Conservation (phyloP, 257 asterid species). For the Schizonepeta tenuifolia region DNA sequence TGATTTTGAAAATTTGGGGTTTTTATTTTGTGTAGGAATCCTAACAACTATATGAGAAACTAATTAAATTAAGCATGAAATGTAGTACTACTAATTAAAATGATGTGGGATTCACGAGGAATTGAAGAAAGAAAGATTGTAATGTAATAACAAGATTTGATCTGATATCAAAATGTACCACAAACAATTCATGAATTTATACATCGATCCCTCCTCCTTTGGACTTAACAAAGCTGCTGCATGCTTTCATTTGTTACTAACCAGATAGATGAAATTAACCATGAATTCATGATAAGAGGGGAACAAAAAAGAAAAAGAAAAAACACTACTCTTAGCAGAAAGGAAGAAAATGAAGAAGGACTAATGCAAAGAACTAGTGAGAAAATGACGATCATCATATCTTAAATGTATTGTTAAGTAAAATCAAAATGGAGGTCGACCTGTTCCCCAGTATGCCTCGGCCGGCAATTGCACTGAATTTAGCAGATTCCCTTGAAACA, state of each 20-base stretch:
- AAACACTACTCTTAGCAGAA: conserved; percentile 18
- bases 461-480: conserved; percentile 72
- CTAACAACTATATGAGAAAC: not conserved
- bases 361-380: conserved; percentile 30
- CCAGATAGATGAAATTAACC: conserved; percentile 29
- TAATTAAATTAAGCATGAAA: not conserved
- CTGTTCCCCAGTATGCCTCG: conserved; percentile 81
- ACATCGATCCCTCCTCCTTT: conserved; percentile 31
- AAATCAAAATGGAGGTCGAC: conserved; percentile 63
- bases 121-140: no score
- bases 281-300: conserved; percentile 25
- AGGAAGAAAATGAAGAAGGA: not conserved
- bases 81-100: not conserved
- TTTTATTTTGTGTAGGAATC: not conserved
- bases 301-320: not conserved
- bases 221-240: conserved; percentile 22
- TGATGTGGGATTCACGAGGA: not conserved
- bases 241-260: not conserved
- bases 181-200: conserved; percentile 51
- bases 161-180: conserved; percentile 26
- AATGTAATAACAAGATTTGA: conserved; percentile 3
- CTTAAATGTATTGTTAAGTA: not conserved
- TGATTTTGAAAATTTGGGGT: not conserved
- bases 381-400: no score
- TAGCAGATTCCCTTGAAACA: conserved; percentile 56